These are phyloP conservation scores for Cocos nucifera DNA, from an alignment of 176 grass and related monocot genomes.

Conservation along the genomic window DNA sequence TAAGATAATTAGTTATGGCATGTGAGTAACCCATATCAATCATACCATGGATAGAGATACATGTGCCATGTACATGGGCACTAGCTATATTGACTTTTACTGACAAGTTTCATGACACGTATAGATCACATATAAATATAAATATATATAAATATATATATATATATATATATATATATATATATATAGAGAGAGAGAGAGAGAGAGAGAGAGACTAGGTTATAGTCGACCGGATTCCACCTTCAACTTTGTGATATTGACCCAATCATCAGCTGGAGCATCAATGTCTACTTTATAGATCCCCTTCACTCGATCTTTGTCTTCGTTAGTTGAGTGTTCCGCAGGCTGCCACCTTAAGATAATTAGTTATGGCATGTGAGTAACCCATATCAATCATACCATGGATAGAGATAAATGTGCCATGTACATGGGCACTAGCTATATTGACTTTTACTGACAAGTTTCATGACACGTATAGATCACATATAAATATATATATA, in stretches of 20 bases:
- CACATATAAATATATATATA: no score
- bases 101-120: neutral
- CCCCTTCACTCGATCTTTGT: constrained; percentile 52
- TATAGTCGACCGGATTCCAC: no score
- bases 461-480: neutral
- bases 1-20: constrained; percentile 54
- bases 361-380: constrained; percentile 50
- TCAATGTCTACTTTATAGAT: constrained; percentile 71
- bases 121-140: no score
- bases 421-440: neutral
- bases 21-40: constrained; percentile 28
- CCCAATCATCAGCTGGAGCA: constrained; percentile 62
- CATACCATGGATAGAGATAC: neutral
- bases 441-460: neutral
- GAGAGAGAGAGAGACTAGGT: no score
- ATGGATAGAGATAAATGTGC: neutral
- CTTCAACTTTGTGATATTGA: constrained; percentile 65
- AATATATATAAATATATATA: no score
- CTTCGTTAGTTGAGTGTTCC: constrained; percentile 25
- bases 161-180: no score
- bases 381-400: constrained; percentile 11
- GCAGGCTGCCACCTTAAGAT: constrained; percentile 84
- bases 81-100: constrained; percentile 1
- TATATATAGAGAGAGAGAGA: no score
- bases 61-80: neutral